A percentile compares a stretch with the other conserved stretches of the same genome.
Conservation (phyloP, 306 rosid genomes). For the Cucurbita argyrosperma region DNA sequence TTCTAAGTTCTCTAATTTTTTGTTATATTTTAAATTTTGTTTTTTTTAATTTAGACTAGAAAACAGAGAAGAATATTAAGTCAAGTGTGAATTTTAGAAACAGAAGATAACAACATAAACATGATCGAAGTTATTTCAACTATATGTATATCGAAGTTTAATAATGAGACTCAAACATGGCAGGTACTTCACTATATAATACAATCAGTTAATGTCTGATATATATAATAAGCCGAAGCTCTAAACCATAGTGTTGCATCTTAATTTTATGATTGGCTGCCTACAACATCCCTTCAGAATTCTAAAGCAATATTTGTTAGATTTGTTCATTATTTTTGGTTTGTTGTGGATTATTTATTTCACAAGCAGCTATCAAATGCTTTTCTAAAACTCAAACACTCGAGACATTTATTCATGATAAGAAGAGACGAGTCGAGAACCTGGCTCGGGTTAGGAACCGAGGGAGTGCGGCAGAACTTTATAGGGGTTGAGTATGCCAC, state of each 20-base stretch:
- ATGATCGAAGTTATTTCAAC: not conserved
- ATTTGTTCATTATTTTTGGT: not conserved
- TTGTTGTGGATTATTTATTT: not conserved
- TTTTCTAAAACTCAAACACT: not conserved
- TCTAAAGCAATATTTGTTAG: not conserved
- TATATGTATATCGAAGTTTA: not conserved
- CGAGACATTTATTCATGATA: not conserved
- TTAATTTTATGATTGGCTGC: not conserved
- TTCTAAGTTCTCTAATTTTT: not conserved
- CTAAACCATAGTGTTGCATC: not conserved
- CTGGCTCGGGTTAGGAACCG: conserved; percentile 9
- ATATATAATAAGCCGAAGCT: not conserved
- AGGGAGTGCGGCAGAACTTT: conserved; percentile 70
- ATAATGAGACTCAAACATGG: not conserved
- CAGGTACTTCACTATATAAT: not conserved
- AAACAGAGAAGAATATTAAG: not conserved
- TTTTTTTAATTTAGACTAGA: not conserved
- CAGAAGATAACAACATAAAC: not conserved
- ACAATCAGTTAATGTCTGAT: not conserved
- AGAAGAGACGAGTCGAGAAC: not conserved
- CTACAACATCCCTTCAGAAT: not conserved
- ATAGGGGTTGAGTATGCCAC: conserved; percentile 83
- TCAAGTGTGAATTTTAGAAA: not conserved
- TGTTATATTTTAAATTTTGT: not conserved
- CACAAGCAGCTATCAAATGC: not conserved